Evolutionary conservation across 2,329 filamentous ascomycete species (phyloP).

Genomic region (Atkinsonella texensis): DNA sequence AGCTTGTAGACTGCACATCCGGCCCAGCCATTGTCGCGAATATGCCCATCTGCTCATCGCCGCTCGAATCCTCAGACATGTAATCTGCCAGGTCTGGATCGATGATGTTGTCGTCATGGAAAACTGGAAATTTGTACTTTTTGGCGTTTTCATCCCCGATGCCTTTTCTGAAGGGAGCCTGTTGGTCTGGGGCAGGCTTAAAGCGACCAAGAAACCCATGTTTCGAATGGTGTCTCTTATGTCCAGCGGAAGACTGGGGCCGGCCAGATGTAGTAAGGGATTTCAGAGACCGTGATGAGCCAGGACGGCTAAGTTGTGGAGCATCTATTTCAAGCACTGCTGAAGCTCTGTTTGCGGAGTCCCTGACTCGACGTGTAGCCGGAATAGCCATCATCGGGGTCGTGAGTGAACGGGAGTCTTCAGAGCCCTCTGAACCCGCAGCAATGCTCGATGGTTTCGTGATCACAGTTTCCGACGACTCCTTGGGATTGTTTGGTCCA

Average conservation of each 20-base stretch:
- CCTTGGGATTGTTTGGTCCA: slow-evolving; percentile 28
- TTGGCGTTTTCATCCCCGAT: slow-evolving; percentile 52
- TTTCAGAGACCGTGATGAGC: slow-evolving; percentile 80
- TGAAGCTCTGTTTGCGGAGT: slow-evolving; percentile 67
- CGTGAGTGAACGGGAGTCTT: slow-evolving; percentile 42
- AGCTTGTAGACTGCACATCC: slow-evolving; percentile 50
- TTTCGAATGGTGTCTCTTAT: slow-evolving; percentile 79
- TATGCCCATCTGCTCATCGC: slow-evolving; percentile 81
- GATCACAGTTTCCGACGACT: slow-evolving; percentile 4
- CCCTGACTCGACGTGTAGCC: slow-evolving; percentile 51
- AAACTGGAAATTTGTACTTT: slow-evolving; percentile 67
- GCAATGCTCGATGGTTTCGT: slow-evolving; percentile 18
- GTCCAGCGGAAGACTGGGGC: slow-evolving; percentile 60
- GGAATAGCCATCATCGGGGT: slow-evolving; percentile 63
- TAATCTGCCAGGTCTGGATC: slow-evolving; percentile 92
- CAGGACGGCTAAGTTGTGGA: slow-evolving; percentile 76
- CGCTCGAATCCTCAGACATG: slow-evolving; percentile 91
- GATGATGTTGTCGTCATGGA: slow-evolving; percentile 97
- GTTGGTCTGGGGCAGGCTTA: slow-evolving; percentile 58
- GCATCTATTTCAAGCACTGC: slow-evolving; percentile 83
- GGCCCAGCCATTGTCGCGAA: slow-evolving; percentile 63
- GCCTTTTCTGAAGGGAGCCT: slow-evolving; percentile 75
- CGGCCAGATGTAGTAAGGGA: slow-evolving; percentile 56
- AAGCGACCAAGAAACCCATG: slow-evolving; percentile 71
- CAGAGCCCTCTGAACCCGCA: slow-evolving; percentile 28